Evolutionary conservation across 1,139 yeast species (phyloP), one percentile per base, ranked within the genome.

Genomic region (Martiniozyma asiatica): DNA sequence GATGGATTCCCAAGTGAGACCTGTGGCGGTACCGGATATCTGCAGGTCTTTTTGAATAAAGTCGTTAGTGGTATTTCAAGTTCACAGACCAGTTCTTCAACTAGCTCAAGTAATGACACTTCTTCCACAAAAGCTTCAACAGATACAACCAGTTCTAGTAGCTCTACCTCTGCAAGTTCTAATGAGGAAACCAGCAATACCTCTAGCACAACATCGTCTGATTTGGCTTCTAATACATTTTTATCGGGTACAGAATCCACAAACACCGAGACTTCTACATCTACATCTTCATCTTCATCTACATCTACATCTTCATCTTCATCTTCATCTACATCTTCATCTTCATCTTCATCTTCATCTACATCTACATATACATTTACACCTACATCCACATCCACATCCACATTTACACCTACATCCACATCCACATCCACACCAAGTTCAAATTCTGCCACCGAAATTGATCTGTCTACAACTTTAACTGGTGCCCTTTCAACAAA

Each of bases 11-110:
- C 65, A 2, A 35, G 42, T 7, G 76, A 72, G 37, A 60, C 50
- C 14, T 78, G 89, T 54, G 89, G 89, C 43, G 82, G 82, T n/a
- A 27, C 42, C 9, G 11, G 25, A 6, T 67, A 64, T 40, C 63
- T 65, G 42, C 57, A 66, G 30, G 69, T 77, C 8, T 73, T 62
- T 40, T 50, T 55, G 11, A 61, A 55, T 27, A 52, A 25, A n/a
- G 25, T 14, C 6, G 24, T 22, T 11, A 29, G 18, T 14, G 14
- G n/a, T n/a, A n/a, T 23, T 8, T 7, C 24, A 13, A 21, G 24
- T 21, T 20, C 18, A 8, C 13, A n/a, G n/a, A n/a, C n/a, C n/a
- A n/a, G n/a, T n/a, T n/a, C n/a, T n/a, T n/a, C n/a, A n/a, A n/a
- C n/a, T n/a, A n/a, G n/a, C n/a, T n/a, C n/a, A n/a, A n/a, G n/a